Conservation (phyloP, 768 basidiomycete species). For the Russula compacta region DNA sequence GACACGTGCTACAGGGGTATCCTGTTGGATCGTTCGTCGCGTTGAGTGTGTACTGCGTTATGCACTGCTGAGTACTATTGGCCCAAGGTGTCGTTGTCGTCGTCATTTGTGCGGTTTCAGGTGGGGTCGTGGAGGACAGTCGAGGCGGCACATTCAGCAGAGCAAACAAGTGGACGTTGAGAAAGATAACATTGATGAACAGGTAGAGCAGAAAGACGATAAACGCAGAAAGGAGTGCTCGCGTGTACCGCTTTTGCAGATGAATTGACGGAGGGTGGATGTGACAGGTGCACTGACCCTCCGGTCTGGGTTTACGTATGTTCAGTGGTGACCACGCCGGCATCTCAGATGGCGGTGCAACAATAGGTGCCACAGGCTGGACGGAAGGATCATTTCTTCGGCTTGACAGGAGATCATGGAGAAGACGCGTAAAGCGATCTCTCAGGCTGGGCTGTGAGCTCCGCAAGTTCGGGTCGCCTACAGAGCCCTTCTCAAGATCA, state of each 20-base stretch:
- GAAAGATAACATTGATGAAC: conserved; percentile 32
- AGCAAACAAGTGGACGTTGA: conserved; percentile 31
- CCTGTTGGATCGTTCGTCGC: conserved; percentile 35
- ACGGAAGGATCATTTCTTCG: conserved; percentile 8
- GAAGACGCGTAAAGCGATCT: conserved; percentile 30
- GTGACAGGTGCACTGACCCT: conserved; percentile 21
- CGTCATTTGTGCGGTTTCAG: conserved; percentile 21
- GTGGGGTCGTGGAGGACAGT: conserved; percentile 11
- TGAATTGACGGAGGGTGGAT: conserved; percentile 21
- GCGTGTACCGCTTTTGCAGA: conserved; percentile 25
- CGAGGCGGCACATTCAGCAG: conserved; percentile 12
- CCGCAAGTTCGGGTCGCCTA: conserved; percentile 13
- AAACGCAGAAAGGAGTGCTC: conserved; percentile 28
- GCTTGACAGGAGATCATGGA: conserved; percentile 30
- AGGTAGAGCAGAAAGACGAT: conserved; percentile 35
- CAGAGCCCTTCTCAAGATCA: conserved; percentile 19
- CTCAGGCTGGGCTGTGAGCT: conserved; percentile 20
- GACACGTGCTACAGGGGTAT: conserved; percentile 41
- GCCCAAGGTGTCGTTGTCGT: conserved; percentile 29
- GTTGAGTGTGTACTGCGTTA: conserved; percentile 37
- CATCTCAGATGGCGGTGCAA: conserved; percentile 17
- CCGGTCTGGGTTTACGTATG: conserved; percentile 32
- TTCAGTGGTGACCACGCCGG: conserved; percentile 33
- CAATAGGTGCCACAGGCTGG: conserved; percentile 25
- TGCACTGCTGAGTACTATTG: conserved; percentile 35